Base-by-base conservation (phyloP, 306 rosid species). In the Dalbergia cochinchinensis region DNA sequence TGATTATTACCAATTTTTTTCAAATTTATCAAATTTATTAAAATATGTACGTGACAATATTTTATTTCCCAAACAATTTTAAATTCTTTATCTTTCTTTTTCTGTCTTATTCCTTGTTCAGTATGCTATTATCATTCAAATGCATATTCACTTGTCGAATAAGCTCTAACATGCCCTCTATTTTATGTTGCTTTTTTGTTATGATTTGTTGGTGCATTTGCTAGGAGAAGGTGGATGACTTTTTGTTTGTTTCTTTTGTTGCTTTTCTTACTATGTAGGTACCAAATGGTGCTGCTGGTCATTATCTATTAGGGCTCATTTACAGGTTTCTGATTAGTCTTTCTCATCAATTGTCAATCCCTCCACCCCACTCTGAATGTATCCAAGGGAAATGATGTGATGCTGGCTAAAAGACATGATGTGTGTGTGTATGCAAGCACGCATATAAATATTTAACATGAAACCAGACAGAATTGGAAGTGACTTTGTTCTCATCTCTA, bases 221-320 rank as follows among this genome's bases (percentile, higher is more conserved):
- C 33, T 60, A 37, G 78, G 12, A 75, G 59, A 69, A 74, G 82
- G 80, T 69, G 71, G 73, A 84, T 84, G 66, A 77, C 67, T 81
- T 67, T 19, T 57, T 26, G 31, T 26, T 48, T 61, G 33, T 44
- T 44, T 44, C 50, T 60, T 59, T 80, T 71, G 55, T 64, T 70
- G 66, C 13, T 69, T 74, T 69, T 81, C 74, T 80, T 51, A 31
- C 73, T 78, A 3, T 83, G 83, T 86, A 95, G 99, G 90, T 95
- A 86, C 98, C 99, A 67, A 95, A 95, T 71, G 99, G 98, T 18
- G 97, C 97, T 69, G 90, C 99, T 51, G 99, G 99, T 81, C 98
- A 95, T 86, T 95, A 90, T 91, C 94, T 95, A 31, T 88, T 95
- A 35, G 99, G 99, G 83, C 91, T 91, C 76, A 79, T 95, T 82